These are phyloP conservation scores for Yamadazyma kitorensis DNA, from an alignment of 805 yeast species.

Conservation along the genomic window DNA sequence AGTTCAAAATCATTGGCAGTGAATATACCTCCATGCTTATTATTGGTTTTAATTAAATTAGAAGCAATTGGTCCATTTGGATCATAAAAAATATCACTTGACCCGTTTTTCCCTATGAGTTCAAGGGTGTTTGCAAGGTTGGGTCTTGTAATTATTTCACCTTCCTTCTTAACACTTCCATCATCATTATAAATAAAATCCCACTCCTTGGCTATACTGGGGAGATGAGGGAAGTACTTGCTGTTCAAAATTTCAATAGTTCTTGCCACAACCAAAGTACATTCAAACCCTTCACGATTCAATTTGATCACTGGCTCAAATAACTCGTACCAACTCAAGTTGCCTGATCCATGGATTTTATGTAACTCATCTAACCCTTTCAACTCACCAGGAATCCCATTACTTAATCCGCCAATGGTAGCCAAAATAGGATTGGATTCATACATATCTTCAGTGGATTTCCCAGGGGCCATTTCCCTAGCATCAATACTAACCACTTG, in stretches of 20 bases:
- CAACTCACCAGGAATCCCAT: slow-evolving; percentile 88
- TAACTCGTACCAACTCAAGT: slow-evolving; percentile 66
- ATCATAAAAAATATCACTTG: slow-evolving; percentile 76
- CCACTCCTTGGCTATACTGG: slow-evolving; percentile 48
- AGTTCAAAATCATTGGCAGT: slow-evolving; percentile 60
- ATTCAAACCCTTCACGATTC: slow-evolving; percentile 61
- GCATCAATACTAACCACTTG: slow-evolving; percentile 72
- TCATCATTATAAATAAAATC: slow-evolving; percentile 44
- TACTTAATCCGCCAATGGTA: slow-evolving; percentile 81
- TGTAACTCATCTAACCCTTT: slow-evolving; percentile 72
- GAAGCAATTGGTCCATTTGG: slow-evolving; percentile 73
- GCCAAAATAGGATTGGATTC: slow-evolving; percentile 45
- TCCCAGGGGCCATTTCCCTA: slow-evolving; percentile 80
- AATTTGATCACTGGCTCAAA: slow-evolving; percentile 71
- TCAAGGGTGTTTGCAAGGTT: slow-evolving; percentile 65
- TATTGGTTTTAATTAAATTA: slow-evolving; percentile 49
- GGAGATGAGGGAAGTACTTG: slow-evolving; percentile 23
- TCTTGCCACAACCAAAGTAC: slow-evolving; percentile 21
- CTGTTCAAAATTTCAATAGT: slow-evolving; percentile 34
- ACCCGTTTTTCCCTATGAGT: slow-evolving; percentile 71
- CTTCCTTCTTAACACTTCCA: slow-evolving; percentile 38
- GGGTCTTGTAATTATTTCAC: slow-evolving; percentile 62
- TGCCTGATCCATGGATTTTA: slow-evolving; percentile 65
- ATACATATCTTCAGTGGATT: slow-evolving; percentile 66
- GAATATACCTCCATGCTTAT: slow-evolving; percentile 64